Percentiles rank a stretch among this genome's conserved stretches.
phyloP scores from a whole-genome alignment of 2,329 filamentous ascomycete species.

The Microsporum audouinii region DNA sequence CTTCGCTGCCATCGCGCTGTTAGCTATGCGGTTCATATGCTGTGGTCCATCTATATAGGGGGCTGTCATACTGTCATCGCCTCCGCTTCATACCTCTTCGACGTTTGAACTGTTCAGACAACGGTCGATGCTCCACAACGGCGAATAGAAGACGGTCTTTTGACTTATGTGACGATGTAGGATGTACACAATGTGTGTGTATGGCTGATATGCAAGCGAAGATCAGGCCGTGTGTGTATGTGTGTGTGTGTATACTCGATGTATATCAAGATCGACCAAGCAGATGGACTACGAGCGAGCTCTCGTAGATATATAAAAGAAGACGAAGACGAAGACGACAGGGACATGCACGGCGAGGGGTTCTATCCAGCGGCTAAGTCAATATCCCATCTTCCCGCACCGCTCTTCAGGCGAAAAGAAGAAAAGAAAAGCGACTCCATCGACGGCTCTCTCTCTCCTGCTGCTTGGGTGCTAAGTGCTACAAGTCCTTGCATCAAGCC shows the following conservation, averaged over 20 bases:
- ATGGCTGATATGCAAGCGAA: no score
- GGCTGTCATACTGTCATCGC: not conserved
- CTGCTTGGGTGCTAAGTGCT: not conserved
- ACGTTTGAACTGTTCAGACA: not conserved
- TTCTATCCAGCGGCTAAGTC: not conserved
- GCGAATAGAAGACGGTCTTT: not conserved
- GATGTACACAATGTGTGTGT: no score
- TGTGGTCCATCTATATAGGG: not conserved
- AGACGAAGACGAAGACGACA: no score
- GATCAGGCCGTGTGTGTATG: no score
- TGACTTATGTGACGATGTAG: no score
- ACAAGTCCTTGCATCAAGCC: not conserved
- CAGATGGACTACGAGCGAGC: no score
- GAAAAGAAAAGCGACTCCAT: not conserved
- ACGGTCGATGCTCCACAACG: not conserved
- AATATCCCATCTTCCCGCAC: not conserved
- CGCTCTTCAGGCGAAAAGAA: not conserved
- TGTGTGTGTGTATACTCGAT: no score
- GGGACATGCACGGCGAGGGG: not conserved
- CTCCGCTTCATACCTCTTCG: not conserved
- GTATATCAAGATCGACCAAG: no score
- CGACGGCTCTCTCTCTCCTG: not conserved
- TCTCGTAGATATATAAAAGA: no score
- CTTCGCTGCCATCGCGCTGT: not conserved
- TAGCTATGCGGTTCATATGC: no score